Percentiles rank a stretch among this genome's conserved stretches.
Conservation (phyloP, 2,329 filamentous ascomycete species). For the Phyllosticta citriasiana region DNA sequence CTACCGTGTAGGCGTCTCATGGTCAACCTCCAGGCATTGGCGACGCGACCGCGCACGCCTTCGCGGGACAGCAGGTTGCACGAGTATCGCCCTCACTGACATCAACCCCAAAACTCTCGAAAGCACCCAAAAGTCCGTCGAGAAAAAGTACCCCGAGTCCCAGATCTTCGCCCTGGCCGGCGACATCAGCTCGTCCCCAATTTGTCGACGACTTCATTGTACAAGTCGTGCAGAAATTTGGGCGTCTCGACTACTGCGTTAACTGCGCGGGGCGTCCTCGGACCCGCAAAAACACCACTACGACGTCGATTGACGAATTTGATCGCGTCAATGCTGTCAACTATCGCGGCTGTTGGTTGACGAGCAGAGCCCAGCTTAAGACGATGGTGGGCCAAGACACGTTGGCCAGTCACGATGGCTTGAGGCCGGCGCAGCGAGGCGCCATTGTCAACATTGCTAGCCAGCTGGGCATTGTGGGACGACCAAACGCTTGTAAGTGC, state of each 20-base stretch:
- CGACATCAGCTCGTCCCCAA: constrained; percentile 39
- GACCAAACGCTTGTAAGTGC: constrained; percentile 24
- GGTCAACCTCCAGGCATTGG: constrained; percentile 40
- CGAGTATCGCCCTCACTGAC: constrained; percentile 46
- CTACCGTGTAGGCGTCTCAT: not conserved
- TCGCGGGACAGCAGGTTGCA: constrained; percentile 42
- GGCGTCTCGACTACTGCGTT: constrained; percentile 45
- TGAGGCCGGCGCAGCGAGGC: constrained; percentile 28
- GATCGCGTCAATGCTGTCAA: constrained; percentile 47
- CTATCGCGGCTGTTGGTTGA: constrained; percentile 48
- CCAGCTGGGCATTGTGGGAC: constrained; percentile 37
- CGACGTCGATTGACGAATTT: constrained; percentile 40
- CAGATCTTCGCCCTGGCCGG: constrained; percentile 30
- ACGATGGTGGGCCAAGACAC: constrained; percentile 43
- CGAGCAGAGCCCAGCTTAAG: constrained; percentile 42
- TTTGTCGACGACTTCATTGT: constrained; percentile 33
- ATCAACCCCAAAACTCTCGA: constrained; percentile 34
- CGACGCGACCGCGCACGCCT: constrained; percentile 41
- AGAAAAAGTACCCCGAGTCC: constrained; percentile 24
- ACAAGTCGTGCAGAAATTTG: constrained; percentile 27
- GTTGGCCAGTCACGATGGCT: constrained; percentile 38
- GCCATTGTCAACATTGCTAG: constrained; percentile 47
- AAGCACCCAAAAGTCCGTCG: constrained; percentile 25
- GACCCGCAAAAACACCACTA: constrained; percentile 33
- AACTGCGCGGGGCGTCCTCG: constrained; percentile 46